phyloP scores from a whole-genome alignment of 176 grass and related monocot species.

The Oryza glaberrima region DNA sequence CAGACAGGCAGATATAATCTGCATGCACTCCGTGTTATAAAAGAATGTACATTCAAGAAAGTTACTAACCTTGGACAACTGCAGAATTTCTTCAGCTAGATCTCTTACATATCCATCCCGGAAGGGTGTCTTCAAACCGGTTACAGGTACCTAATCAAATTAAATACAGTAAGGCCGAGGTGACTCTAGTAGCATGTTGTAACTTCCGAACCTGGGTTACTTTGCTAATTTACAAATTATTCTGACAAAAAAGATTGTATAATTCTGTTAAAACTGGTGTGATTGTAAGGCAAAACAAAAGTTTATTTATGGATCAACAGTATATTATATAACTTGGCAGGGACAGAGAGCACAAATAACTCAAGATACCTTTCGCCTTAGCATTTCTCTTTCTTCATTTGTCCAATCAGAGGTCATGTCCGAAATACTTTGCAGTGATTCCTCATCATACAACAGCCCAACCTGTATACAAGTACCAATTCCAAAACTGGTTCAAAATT shows the following conservation, averaged over 20 bases:
- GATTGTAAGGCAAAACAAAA: constrained; percentile 8
- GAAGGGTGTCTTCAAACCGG: constrained; percentile 92
- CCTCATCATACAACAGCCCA: constrained; percentile 86
- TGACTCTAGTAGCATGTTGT: neutral
- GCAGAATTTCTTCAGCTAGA: constrained; percentile 89
- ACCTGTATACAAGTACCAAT: constrained; percentile 57
- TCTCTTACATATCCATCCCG: constrained; percentile 82
- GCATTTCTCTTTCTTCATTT: constrained; percentile 89
- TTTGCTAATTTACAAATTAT: neutral
- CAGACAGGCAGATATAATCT: neutral
- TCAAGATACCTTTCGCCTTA: constrained; percentile 69
- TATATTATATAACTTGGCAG: neutral
- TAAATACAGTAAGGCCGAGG: neutral
- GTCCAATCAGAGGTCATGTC: constrained; percentile 97
- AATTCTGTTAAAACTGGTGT: neutral
- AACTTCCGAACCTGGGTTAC: neutral
- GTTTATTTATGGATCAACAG: neutral
- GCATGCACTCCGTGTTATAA: neutral
- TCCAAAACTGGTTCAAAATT: neutral
- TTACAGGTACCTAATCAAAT: constrained; percentile 74
- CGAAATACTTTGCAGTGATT: constrained; percentile 79
- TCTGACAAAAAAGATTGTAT: neutral
- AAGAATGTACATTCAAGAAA: constrained; percentile 4
- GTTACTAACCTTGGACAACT: constrained; percentile 72
- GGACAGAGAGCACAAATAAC: constrained; percentile 5